phyloP scores from a whole-genome alignment of 176 grass and related monocot species.

The Zea luxurians region DNA sequence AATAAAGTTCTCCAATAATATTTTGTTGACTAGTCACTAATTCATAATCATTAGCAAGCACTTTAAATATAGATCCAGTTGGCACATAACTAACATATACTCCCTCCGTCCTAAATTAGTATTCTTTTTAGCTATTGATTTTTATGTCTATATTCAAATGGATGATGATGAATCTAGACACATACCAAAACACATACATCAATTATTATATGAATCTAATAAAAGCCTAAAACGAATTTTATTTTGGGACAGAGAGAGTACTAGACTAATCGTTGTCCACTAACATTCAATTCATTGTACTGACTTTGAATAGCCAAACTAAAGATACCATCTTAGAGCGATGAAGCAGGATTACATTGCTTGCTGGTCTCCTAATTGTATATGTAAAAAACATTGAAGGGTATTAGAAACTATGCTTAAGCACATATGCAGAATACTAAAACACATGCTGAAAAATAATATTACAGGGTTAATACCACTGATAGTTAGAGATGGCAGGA shows the following conservation, averaged over 20 bases:
- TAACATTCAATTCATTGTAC: neutral
- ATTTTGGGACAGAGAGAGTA: no score
- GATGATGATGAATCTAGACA: no score
- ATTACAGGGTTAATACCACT: neutral
- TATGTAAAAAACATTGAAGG: neutral
- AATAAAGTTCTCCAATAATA: neutral
- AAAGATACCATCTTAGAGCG: neutral
- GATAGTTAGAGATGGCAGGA: neutral
- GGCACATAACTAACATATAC: neutral
- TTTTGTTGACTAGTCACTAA: neutral
- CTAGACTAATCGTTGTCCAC: neutral
- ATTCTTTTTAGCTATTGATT: no score
- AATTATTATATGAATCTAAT: no score
- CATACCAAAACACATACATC: no score
- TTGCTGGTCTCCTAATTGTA: neutral
- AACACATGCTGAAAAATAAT: neutral
- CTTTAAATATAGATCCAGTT: neutral
- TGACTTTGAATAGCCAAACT: conserved; percentile 22
- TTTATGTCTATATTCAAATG: no score
- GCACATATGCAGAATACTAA: neutral
- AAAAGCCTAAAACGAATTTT: no score
- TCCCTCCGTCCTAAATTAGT: no score
- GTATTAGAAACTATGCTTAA: neutral
- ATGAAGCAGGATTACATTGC: conserved; percentile 1
- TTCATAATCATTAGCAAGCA: neutral